A percentile compares a stretch with the other conserved stretches of the same genome.
Evolutionary conservation across 2,329 filamentous ascomycete genomes (phyloP).

Genomic region (Raffaelea arxii): DNA sequence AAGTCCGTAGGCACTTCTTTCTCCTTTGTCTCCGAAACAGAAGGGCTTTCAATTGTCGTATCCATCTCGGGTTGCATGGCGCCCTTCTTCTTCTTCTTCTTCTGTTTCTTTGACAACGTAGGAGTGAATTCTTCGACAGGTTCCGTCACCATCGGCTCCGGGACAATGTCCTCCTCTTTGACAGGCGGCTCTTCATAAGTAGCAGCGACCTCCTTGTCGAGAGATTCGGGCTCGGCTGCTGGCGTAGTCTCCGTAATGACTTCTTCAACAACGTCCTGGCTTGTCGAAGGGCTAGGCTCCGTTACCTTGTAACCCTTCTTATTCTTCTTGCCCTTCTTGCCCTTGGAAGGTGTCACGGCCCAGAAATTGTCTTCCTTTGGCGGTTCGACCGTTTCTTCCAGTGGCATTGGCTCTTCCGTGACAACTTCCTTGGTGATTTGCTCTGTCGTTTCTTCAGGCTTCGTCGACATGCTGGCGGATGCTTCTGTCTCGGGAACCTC

Average conservation of each 20-base stretch:
- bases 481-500: background rate
- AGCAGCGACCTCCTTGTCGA: background rate
- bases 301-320: slow-evolving; percentile 14
- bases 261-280: no score
- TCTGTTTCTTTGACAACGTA: background rate
- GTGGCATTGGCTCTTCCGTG: background rate
- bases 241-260: no score
- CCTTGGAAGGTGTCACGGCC: background rate
- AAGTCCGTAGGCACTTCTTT: no score
- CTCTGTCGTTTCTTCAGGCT: background rate
- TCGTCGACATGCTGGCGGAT: no score
- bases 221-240: background rate
- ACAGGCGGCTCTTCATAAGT: background rate
- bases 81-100: slow-evolving; percentile 5
- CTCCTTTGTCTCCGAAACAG: background rate
- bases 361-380: background rate
- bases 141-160: background rate
- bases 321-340: slow-evolving; percentile 13
- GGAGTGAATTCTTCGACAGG: background rate
- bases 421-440: background rate
- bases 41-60: background rate
- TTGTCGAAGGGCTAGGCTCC: no score
- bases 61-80: slow-evolving; percentile 2
- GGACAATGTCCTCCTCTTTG: background rate
- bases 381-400: background rate